These are phyloP conservation scores for Phialophora expanda DNA, from an alignment of 2,329 filamentous ascomycete species.

Conservation along the genomic window DNA sequence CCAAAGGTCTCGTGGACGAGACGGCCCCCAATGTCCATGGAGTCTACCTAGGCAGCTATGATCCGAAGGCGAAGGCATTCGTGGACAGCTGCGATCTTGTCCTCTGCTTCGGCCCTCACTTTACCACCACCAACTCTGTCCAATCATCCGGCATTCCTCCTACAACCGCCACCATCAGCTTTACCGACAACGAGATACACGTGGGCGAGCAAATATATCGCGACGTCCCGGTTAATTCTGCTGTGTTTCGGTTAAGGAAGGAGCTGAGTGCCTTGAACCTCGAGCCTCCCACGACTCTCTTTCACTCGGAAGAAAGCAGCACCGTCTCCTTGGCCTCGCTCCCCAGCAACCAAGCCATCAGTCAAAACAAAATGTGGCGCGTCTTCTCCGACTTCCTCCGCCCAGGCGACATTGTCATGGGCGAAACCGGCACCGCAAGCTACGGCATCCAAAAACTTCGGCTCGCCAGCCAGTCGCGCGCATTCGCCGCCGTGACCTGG, in stretches of 20 bases:
- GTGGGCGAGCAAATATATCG: conserved; percentile 34
- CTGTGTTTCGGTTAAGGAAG: not conserved
- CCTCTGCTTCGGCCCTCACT: conserved; percentile 54
- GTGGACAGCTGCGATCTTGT: conserved; percentile 52
- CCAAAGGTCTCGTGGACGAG: conserved; percentile 58
- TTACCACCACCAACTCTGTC: conserved; percentile 54
- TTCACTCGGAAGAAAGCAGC: not conserved
- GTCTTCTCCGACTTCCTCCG: conserved; percentile 55
- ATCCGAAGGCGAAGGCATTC: conserved; percentile 45
- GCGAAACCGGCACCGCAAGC: conserved; percentile 63
- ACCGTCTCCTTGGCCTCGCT: not conserved
- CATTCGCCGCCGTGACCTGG: conserved; percentile 61
- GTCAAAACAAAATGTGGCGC: conserved; percentile 51
- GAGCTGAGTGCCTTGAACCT: not conserved
- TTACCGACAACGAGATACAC: conserved; percentile 44
- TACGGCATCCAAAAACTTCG: conserved; percentile 59
- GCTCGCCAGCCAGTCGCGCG: conserved; percentile 55
- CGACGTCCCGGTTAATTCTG: not conserved
- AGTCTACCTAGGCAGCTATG: conserved; percentile 52
- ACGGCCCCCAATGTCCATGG: conserved; percentile 54
- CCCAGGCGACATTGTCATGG: conserved; percentile 60
- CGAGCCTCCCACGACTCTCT: not conserved
- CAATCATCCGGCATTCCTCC: conserved; percentile 47
- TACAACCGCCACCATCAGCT: conserved; percentile 43
- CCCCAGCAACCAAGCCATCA: not conserved